Conservation (phyloP, 192 early-diverging fungal genomes). For the Gaertneriomyces semiglobifer region DNA sequence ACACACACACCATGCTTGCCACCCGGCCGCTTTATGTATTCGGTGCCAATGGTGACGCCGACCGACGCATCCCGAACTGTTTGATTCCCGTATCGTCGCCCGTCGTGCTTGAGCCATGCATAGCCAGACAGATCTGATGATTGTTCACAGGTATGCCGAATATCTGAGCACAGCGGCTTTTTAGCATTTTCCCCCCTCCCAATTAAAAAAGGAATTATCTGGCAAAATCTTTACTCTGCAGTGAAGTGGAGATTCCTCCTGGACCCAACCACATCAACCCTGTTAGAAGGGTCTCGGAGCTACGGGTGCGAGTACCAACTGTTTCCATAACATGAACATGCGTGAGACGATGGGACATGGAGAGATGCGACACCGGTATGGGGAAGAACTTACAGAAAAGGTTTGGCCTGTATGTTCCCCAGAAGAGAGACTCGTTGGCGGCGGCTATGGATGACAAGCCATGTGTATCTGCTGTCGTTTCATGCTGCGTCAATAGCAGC, state of each 20-base stretch:
- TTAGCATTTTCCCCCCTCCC: too few relatives aligned
- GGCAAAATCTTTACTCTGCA: not conserved
- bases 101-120: constrained; percentile 84
- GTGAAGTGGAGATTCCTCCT: constrained; percentile 29
- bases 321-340: not conserved
- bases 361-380: not conserved
- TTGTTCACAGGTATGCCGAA: constrained; percentile 91
- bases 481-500: too few relatives aligned
- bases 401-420: constrained; percentile 91
- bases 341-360: not conserved
- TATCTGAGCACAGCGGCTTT: constrained; percentile 42
- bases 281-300: constrained; percentile 73
- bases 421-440: constrained; percentile 59
- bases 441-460: not conserved
- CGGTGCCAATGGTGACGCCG: constrained; percentile 66
- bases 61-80: constrained; percentile 61
- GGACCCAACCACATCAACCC: constrained; percentile 92
- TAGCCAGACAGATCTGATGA: constrained; percentile 75
- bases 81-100: constrained; percentile 75
- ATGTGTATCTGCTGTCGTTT: too few relatives aligned
- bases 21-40: constrained; percentile 69
- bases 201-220: too few relatives aligned
- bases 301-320: constrained; percentile 78
- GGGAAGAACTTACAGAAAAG: constrained; percentile 62
- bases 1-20: constrained; percentile 52